Base-by-base conservation (phyloP, 257 asterid species). In the Petunia secreta region DNA sequence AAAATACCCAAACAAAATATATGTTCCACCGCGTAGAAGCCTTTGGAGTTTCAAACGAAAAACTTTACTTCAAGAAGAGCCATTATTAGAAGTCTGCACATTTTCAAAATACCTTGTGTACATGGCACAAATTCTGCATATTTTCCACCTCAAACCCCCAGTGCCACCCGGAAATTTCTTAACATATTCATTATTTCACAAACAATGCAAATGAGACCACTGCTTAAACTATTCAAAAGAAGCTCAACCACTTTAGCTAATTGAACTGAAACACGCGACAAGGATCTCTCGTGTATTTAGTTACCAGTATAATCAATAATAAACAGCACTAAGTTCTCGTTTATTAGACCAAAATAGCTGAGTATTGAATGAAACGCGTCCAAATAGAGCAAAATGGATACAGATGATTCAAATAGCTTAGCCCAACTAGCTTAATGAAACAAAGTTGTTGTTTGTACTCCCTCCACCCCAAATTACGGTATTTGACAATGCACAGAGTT, bases 121-220 rank as follows among this genome's bases (percentile, higher is more conserved):
- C 46, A 36, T 15, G 5, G 46, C 78, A 50, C 50, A 5, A 73
- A 36, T 73, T 38, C 62, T 11, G 77, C 34, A 34, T 34, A 71
- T 71, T 73, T 73, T 6, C 43, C 43, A 50, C 63, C 62, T 50
- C 36, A 73, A 52, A 71, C n/a, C 5, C 78, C 46, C 62, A 36
- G 25, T 62, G 3, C 2, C 62, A 6, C 46, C 78, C 62, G 36
- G 6, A 73, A 41, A 73, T 13, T 11, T 25, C 16, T 36, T 50
- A 60, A 73, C 63, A 73, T 73, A 11, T 34, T 52, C 15, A 48
- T 25, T 6, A 50, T 73, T 73, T 38, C 62, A 73, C 2, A 34
- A 73, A 73, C 16, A 50, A 34, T 11, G 62, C 2, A 71, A 71
- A 71, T 48, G 25, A 71, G 34, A 71, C 60, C 77, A 48, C 77